Evolutionary conservation across 371 early-diverging fungal species (phyloP), one percentile per base, ranked within the genome.

Genomic region (Chytridium lagenaria): DNA sequence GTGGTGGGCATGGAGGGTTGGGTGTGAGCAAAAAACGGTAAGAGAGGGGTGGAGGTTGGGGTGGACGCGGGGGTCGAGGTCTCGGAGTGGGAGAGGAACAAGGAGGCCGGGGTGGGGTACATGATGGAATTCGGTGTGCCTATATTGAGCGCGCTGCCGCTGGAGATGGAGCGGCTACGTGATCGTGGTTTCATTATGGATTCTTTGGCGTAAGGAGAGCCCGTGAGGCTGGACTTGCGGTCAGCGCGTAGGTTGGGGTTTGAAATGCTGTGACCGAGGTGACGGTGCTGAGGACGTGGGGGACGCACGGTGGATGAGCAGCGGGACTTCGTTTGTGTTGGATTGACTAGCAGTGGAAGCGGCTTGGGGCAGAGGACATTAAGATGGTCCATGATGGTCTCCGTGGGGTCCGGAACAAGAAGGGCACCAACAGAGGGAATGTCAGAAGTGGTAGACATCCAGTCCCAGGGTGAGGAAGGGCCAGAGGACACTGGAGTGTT

Each of bases 241-340:
- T 44, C 44, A 7, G 44, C 19, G 44, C 44, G 44, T 7, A 52
- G 55, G 55, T 52, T 52, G 5, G 55, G 55, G 26, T 52, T 7
- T 5, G 55, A 52, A 26, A 52, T 52, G 55, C 55, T 52, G 55
- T 52, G 55, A 5, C n/a, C 55, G 55, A 52, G 55, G 23, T 52
- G 55, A 26, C 55, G 55, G 5, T 7, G 26, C 5, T 22, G 55
- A 26, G 55, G 5, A 7, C 44, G 7, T 44, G 44, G 44, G 12
- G 44, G 12, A 12, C 44, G 44, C 44, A 44, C 19, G 44, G 44
- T n/a, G n/a, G n/a, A n/a, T n/a, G n/a, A n/a, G n/a, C n/a, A n/a
- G n/a, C n/a, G n/a, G n/a, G n/a, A n/a, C n/a, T n/a, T n/a, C n/a
- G n/a, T n/a, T n/a, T n/a, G n/a, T n/a, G n/a, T n/a, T n/a, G n/a